Conservation (phyloP, 805 yeast genomes). For the Lipomyces chichibuensis region DNA sequence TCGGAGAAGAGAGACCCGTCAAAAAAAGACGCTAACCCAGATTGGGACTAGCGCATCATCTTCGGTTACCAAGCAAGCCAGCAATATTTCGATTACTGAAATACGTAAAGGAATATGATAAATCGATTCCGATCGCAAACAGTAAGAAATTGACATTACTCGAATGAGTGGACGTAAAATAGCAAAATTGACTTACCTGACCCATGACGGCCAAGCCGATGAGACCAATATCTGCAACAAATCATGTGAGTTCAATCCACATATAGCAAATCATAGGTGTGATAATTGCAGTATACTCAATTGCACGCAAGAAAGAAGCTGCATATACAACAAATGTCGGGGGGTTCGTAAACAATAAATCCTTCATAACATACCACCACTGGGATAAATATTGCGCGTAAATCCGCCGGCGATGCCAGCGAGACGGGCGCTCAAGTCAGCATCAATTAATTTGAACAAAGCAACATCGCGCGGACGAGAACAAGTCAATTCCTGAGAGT, state of each 20-base stretch:
- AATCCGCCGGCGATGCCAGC: conserved; percentile 30
- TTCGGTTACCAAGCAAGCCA: not conserved
- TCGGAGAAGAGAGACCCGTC: conserved; percentile 20
- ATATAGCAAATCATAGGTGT: not conserved
- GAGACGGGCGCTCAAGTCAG: conserved; percentile 20
- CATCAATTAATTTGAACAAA: conserved; percentile 2
- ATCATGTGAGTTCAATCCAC: not conserved
- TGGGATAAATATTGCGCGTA: conserved; percentile 9
- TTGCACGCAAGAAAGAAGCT: not conserved
- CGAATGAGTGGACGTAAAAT: not conserved
- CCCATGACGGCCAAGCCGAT: conserved; percentile 99
- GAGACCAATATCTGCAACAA: conserved; percentile 88
- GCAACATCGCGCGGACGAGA: not conserved
- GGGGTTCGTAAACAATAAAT: not conserved
- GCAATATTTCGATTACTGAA: not conserved
- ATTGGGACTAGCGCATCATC: conserved; percentile 12
- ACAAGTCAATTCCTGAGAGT: not conserved
- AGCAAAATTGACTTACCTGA: conserved; percentile 49
- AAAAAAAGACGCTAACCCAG: conserved; percentile 3
- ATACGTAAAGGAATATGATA: not conserved
- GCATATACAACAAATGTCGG: not conserved
- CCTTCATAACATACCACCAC: conserved; percentile 31
- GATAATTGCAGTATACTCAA: not conserved
- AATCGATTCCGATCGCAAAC: not conserved
- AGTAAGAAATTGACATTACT: not conserved